These are phyloP conservation scores for Trichophaea hybrida DNA, from an alignment of 2,329 filamentous ascomycete species.

Conservation along the genomic window DNA sequence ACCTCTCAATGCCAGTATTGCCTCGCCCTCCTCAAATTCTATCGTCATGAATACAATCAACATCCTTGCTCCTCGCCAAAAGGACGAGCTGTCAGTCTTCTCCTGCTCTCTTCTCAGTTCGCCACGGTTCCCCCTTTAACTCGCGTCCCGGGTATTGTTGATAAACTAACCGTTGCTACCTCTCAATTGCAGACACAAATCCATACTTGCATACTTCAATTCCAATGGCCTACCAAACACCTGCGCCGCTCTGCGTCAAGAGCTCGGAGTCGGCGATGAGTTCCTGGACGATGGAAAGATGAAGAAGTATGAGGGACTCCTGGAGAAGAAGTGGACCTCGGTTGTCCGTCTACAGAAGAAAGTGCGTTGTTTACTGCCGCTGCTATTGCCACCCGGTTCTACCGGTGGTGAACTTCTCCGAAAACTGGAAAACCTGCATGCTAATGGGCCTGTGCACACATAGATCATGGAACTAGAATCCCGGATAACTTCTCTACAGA, in stretches of 20 bases:
- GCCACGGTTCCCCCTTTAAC: neutral
- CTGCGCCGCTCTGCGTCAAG: slow-evolving; percentile 51
- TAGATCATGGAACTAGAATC: slow-evolving; percentile 90
- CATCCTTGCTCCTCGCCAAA: slow-evolving; percentile 24
- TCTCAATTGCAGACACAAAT: slow-evolving; percentile 18
- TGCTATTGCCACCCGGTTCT: neutral
- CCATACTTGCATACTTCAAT: slow-evolving; percentile 22
- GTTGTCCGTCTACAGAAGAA: slow-evolving; percentile 92
- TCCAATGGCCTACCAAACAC: slow-evolving; percentile 24
- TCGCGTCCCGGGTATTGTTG: neutral
- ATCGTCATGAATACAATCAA: slow-evolving; percentile 21
- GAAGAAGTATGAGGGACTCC: slow-evolving; percentile 84
- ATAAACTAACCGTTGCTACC: neutral
- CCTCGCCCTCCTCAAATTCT: neutral
- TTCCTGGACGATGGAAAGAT: slow-evolving; percentile 63
- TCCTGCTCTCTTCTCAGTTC: neutral
- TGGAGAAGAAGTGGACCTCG: slow-evolving; percentile 98
- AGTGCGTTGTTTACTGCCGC: slow-evolving; percentile 37
- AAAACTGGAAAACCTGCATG: neutral
- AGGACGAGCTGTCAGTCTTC: slow-evolving; percentile 24
- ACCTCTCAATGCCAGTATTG: neutral
- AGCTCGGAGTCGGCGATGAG: slow-evolving; percentile 55
- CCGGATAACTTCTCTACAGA: slow-evolving; percentile 56
- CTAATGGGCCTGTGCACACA: slow-evolving; percentile 11
- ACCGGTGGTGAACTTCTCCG: neutral